These are phyloP conservation scores for Lomentospora prolificans DNA, from an alignment of 2,329 filamentous ascomycete genomes.

Conservation along the genomic window DNA sequence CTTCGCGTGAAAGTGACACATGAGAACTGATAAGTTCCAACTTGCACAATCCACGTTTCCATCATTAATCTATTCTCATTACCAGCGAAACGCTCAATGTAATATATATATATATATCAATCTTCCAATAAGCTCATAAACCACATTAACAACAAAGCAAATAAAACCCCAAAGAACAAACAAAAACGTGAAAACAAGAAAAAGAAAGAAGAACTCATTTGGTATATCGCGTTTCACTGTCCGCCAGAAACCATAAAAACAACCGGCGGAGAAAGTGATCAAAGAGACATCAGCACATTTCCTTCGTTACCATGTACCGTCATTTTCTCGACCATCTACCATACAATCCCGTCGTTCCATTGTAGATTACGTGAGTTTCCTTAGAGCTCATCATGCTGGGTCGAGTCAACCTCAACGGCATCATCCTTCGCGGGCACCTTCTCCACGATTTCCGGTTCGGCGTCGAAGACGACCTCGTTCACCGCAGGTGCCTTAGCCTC, in stretches of 20 bases:
- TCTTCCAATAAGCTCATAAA: neutral
- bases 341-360: neutral
- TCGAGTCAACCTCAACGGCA: neutral
- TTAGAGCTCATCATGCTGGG: neutral
- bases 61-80: neutral
- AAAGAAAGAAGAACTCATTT: conserved; percentile 5
- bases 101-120: neutral
- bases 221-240: neutral
- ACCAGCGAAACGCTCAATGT: neutral
- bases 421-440: neutral
- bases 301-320: neutral
- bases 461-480: neutral
- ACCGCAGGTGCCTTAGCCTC: too few species aligned
- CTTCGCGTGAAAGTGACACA: too few species aligned
- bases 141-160: neutral
- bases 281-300: neutral
- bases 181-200: conserved; percentile 4
- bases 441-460: neutral
- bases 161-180: neutral
- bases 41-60: too few species aligned
- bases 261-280: neutral
- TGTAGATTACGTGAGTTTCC: too few species aligned
- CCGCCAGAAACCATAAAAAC: neutral
- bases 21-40: too few species aligned
- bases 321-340: neutral